A percentile compares a stretch with the other conserved stretches of the same genome.
Evolutionary conservation across 164 flowering plant species (phyloP).

Genomic region (Magnolia changhungtana): DNA sequence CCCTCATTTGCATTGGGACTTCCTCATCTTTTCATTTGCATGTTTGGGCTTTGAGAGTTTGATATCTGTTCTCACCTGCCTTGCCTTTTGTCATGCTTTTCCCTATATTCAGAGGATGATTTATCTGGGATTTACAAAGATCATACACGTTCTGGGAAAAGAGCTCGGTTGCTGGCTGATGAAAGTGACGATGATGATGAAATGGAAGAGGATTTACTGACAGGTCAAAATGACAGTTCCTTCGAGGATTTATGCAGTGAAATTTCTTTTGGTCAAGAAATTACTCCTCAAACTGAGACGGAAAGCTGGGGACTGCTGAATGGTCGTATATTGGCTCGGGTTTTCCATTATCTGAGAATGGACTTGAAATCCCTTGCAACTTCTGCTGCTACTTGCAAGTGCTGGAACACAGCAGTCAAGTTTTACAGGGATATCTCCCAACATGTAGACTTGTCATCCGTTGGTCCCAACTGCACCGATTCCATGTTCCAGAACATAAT

Average conservation of each 20-base stretch:
- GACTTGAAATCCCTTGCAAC: conserved; percentile 71
- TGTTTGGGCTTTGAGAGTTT: not conserved
- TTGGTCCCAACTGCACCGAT: conserved; percentile 69
- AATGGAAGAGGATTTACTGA: conserved; percentile 33
- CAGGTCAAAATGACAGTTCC: conserved; percentile 27
- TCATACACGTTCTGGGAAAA: conserved; percentile 44
- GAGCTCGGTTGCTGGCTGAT: conserved; percentile 47
- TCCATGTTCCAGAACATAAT: conserved; percentile 45
- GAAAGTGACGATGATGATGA: conserved; percentile 64
- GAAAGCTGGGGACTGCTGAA: conserved; percentile 77
- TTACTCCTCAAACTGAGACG: conserved; percentile 24
- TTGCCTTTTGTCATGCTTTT: not conserved
- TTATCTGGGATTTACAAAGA: conserved; percentile 15
- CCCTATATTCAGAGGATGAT: conserved; percentile 16
- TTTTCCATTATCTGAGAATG: conserved; percentile 78
- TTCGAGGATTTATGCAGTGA: conserved; percentile 77
- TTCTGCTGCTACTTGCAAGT: conserved; percentile 81
- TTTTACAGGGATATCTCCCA: conserved; percentile 59
- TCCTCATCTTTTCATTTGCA: not conserved
- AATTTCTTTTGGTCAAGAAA: conserved; percentile 36
- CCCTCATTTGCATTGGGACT: too few species aligned
- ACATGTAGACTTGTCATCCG: conserved; percentile 65
- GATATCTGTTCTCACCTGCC: not conserved
- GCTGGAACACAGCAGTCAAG: conserved; percentile 67
- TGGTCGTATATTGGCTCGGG: conserved; percentile 65